phyloP scores from a whole-genome alignment of 345 rosid species.

The Hibiscus mutabilis region DNA sequence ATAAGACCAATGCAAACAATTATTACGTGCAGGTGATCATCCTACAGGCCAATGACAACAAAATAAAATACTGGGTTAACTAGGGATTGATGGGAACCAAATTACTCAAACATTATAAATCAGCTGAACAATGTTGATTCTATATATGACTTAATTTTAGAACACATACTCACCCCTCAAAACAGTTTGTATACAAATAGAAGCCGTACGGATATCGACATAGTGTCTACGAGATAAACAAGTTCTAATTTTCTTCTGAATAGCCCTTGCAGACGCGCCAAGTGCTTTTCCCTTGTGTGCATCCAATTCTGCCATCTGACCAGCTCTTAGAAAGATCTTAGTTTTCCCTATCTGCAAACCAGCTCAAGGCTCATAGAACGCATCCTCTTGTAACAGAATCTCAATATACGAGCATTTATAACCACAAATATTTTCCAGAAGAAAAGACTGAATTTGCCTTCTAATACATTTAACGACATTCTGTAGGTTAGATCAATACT shows the following conservation, averaged over 20 bases:
- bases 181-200: slow-evolving; percentile 56
- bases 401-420: slow-evolving; percentile 1
- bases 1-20: slow-evolving; percentile 2
- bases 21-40: not conserved
- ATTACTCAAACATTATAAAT: not conserved
- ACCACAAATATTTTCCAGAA: slow-evolving; percentile 4
- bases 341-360: slow-evolving; percentile 68
- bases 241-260: slow-evolving; percentile 50
- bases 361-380: slow-evolving; percentile 4
- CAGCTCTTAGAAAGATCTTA: slow-evolving; percentile 70
- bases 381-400: not conserved
- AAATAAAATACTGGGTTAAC: not conserved
- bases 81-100: slow-evolving; percentile 10
- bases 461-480: not conserved
- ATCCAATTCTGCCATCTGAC: slow-evolving; percentile 79
- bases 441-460: not conserved
- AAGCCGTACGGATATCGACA: slow-evolving; percentile 34
- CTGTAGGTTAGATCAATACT: not conserved
- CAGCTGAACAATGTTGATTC: slow-evolving; percentile 1
- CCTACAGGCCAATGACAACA: not conserved
- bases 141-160: not conserved
- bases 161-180: slow-evolving; percentile 67
- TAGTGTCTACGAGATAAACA: slow-evolving; percentile 40
- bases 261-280: slow-evolving; percentile 51
- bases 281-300: slow-evolving; percentile 45